phyloP scores from a whole-genome alignment of 176 grass and related monocot genomes.

The Oryza nivara region DNA sequence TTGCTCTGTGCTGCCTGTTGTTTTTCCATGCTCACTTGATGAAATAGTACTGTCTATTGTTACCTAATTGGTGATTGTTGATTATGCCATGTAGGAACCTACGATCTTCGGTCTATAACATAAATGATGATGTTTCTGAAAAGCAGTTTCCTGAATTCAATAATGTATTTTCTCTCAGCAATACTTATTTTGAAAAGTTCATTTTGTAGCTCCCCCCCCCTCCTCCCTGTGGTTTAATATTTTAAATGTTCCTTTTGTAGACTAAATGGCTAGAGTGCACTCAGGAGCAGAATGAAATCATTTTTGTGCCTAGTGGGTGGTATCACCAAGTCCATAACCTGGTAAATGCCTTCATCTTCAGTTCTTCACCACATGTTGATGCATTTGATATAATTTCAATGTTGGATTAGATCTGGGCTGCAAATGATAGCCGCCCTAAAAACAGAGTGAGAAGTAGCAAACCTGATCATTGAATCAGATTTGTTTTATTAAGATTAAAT shows the following conservation, averaged over 20 bases:
- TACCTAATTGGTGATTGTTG: conserved; percentile 21
- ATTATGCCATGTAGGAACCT: conserved; percentile 59
- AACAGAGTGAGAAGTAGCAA: not conserved
- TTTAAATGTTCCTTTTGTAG: conserved; percentile 49
- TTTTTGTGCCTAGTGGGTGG: conserved; percentile 99
- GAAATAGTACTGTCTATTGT: conserved; percentile 16
- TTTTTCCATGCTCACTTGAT: not conserved
- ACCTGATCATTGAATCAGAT: conserved; percentile 18
- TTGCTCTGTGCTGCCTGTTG: not conserved
- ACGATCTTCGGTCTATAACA: conserved; percentile 65
- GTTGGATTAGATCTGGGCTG: conserved; percentile 3
- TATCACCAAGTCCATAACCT: conserved; percentile 99
- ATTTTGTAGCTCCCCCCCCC: conserved; percentile 30
- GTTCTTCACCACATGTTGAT: conserved; percentile 14
- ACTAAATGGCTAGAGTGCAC: conserved; percentile 83
- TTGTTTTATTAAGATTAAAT: conserved; percentile 11
- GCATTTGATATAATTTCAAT: conserved; percentile 15
- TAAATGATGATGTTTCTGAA: conserved; percentile 77
- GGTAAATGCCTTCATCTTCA: conserved; percentile 47
- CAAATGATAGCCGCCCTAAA: conserved; percentile 4
- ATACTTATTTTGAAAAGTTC: conserved; percentile 7
- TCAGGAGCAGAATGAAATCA: conserved; percentile 87
- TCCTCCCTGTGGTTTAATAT: not conserved
- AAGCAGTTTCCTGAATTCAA: conserved; percentile 77
- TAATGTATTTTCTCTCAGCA: conserved; percentile 43